Conservation (phyloP, 2,329 filamentous ascomycete species). For the Cadophora sp. region DNA sequence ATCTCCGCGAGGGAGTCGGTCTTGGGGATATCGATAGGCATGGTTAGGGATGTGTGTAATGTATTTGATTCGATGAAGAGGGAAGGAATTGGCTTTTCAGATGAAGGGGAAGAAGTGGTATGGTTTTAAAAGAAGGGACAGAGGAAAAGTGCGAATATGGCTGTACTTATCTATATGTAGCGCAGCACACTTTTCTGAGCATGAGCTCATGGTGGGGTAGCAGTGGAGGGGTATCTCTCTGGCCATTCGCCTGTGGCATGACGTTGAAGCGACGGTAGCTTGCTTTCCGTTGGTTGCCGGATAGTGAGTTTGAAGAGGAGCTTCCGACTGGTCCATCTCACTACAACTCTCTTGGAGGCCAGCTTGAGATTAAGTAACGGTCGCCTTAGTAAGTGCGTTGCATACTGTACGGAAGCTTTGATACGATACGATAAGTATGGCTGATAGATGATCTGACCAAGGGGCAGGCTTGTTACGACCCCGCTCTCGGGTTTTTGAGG, state of each 20-base stretch:
- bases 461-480: background rate
- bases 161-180: background rate
- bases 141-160: background rate
- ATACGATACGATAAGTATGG: background rate
- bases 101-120: background rate
- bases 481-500: background rate
- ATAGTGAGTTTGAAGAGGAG: background rate
- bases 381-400: background rate
- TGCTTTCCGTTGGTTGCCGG: background rate
- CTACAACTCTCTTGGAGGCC: background rate
- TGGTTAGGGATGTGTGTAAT: constrained; percentile 44
- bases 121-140: constrained; percentile 6
- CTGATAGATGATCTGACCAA: background rate
- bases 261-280: constrained; percentile 3
- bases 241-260: constrained; percentile 9
- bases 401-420: background rate
- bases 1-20: constrained; percentile 63
- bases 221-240: constrained; percentile 15
- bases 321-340: background rate
- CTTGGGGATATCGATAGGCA: constrained; percentile 64
- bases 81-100: too few species aligned
- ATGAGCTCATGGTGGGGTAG: constrained; percentile 33
- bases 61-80: background rate
- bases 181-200: background rate
- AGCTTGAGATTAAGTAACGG: background rate